Evolutionary conservation across 2,329 filamentous ascomycete genomes (phyloP).

Genomic region (Elsinoe perseae): DNA sequence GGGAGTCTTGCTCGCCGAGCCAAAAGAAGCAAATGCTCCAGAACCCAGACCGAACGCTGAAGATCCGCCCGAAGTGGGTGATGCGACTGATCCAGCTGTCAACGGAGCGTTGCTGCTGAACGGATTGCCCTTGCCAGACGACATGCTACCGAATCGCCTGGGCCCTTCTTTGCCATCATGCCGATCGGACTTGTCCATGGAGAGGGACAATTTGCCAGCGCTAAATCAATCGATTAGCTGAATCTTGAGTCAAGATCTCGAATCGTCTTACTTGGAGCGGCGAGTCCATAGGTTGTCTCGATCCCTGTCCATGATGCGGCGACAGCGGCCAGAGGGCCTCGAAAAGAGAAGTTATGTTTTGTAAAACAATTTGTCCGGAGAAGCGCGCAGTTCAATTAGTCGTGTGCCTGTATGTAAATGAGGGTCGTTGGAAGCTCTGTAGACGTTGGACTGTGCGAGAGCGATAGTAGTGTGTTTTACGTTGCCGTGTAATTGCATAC

Average conservation of each 20-base stretch:
- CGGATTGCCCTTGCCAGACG: conserved; percentile 67
- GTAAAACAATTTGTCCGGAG: not conserved
- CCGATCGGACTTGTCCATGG: conserved; percentile 57
- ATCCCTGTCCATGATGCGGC: conserved; percentile 20
- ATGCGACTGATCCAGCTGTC: conserved; percentile 56
- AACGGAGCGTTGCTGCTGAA: conserved; percentile 70
- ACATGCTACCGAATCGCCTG: conserved; percentile 64
- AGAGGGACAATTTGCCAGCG: conserved; percentile 83
- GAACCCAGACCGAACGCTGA: conserved; percentile 90
- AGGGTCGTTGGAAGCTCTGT: conserved; percentile 23
- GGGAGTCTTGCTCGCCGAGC: conserved; percentile 70
- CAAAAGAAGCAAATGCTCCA: conserved; percentile 94
- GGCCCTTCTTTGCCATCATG: conserved; percentile 45
- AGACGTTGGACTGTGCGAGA: not conserved
- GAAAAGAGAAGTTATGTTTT: not conserved
- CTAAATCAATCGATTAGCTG: conserved; percentile 36
- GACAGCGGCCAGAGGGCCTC: conserved; percentile 11
- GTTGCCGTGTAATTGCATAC: not conserved
- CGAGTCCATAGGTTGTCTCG: conserved; percentile 58
- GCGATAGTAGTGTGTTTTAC: conserved; percentile 12
- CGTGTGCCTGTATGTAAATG: conserved; percentile 23
- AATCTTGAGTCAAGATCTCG: conserved; percentile 12
- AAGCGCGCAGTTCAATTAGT: not conserved
- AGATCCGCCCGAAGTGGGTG: conserved; percentile 66
- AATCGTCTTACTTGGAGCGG: conserved; percentile 63